phyloP scores from a whole-genome alignment of 768 basidiomycete genomes.

The Strobilomyces confusus region DNA sequence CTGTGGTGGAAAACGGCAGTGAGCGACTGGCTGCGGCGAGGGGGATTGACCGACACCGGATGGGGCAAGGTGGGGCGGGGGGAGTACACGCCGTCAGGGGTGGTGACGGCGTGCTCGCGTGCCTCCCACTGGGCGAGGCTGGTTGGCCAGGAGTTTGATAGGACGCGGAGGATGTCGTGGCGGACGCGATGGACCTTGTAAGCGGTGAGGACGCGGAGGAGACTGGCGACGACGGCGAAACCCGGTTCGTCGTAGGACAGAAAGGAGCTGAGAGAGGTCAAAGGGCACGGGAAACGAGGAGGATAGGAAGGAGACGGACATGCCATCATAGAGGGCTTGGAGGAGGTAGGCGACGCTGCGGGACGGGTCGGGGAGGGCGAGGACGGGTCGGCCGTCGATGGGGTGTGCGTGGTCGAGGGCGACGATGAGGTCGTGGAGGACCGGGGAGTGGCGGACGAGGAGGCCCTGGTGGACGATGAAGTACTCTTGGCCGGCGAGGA shows the following conservation, averaged over 20 bases:
- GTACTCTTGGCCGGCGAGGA: constrained; percentile 53
- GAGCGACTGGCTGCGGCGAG: constrained; percentile 1
- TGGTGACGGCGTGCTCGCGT: constrained; percentile 57
- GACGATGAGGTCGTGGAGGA: constrained; percentile 41
- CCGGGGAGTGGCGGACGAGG: constrained; percentile 57
- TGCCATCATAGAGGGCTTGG: constrained; percentile 65
- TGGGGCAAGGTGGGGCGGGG: constrained; percentile 57
- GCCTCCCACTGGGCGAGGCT: constrained; percentile 63
- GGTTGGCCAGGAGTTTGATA: constrained; percentile 56
- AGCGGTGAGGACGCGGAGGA: constrained; percentile 61
- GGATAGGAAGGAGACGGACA: constrained; percentile 39
- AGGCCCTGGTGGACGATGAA: constrained; percentile 70
- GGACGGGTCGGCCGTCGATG: constrained; percentile 55
- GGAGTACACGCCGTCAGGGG: constrained; percentile 47
- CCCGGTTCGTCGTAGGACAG: constrained; percentile 45
- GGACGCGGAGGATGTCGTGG: constrained; percentile 49
- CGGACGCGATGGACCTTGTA: constrained; percentile 60
- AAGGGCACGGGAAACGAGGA: constrained; percentile 4
- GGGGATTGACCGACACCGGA: constrained; percentile 52
- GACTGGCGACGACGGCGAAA: constrained; percentile 49
- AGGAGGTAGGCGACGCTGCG: constrained; percentile 58
- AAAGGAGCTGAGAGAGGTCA: constrained; percentile 37
- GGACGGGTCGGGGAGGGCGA: constrained; percentile 52
- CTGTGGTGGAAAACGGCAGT: constrained; percentile 32
- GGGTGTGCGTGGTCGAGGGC: constrained; percentile 19